Base-by-base conservation (phyloP, 2,329 filamentous ascomycete genomes). In the Phialemoniopsis sp. region DNA sequence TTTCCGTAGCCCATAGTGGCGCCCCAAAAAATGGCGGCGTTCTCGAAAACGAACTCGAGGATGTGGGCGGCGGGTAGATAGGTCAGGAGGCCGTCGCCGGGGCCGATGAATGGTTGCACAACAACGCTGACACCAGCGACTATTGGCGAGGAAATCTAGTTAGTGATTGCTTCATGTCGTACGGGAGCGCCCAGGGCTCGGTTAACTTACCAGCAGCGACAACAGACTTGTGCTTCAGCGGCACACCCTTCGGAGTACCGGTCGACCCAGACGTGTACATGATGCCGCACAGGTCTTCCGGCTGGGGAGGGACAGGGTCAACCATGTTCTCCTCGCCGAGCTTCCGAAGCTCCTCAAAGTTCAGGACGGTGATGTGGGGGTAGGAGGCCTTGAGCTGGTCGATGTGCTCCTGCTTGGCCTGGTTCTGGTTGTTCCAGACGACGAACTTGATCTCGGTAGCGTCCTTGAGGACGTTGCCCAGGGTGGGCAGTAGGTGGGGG, bases 11-110 rank as follows among this genome's bases (percentile, higher is more conserved):
- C 89, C 83, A 95, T 89, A 40, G 82, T 87, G 41, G 85, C 80
- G 54, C 89, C 89, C 88, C 88, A 94, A 69, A 79, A 89, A 46
- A 95, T 64, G 43, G 80, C 82, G 10, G 86, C 78, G 56, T 90
- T 91, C 66, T 95, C 89, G 56, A 95, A 93, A 49, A 94, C 86
- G 56, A 89, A 91, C 60, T 95, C 89, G 52, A 95, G 78, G 56
- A 95, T 95, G 57, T 95, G 89, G 3, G 89, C 87, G 39, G 89
- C 78, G 5, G 89, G 89, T 3, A 95, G 80, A 60, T 94, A 95
- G 30, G 89, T 86, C 38, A 95, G 72, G 35, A 95, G 72, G 36
- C 79, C 77, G 57, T 95, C 89, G 13, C 85, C 85, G 18, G 86
- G 85, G 18, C 84, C 82, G 46, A 94, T 76, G 59, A 86, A 89